Percentiles rank a stretch among this genome's conserved stretches.
phyloP scores from a whole-genome alignment of 805 yeast species.

The Starmera quercuum region DNA sequence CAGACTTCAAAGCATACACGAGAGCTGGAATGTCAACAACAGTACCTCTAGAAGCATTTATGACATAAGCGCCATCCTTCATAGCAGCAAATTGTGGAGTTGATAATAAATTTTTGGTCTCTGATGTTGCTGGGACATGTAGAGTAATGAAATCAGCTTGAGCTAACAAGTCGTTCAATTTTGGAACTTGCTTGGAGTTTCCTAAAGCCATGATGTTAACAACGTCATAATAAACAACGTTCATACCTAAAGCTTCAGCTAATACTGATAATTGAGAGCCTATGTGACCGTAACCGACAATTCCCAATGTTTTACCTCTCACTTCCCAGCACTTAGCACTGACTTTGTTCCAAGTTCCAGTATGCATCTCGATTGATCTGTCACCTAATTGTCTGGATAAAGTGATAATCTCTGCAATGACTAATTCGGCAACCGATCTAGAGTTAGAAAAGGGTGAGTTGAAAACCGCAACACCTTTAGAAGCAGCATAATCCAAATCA shows the following conservation, averaged over 20 bases:
- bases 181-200: constrained; percentile 86
- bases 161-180: constrained; percentile 74
- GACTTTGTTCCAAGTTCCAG: constrained; percentile 98
- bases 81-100: constrained; percentile 89
- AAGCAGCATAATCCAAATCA: constrained; percentile 85
- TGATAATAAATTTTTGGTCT: constrained; percentile 84
- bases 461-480: constrained; percentile 91
- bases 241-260: constrained; percentile 98
- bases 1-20: constrained; percentile 83
- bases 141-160: constrained; percentile 83
- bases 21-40: constrained; percentile 95
- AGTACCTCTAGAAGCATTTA: constrained; percentile 96
- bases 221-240: constrained; percentile 88
- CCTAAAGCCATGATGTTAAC: constrained; percentile 93
- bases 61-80: constrained; percentile 92
- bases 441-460: constrained; percentile 98
- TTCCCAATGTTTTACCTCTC: constrained; percentile 96
- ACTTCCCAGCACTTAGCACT: constrained; percentile 96
- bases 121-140: constrained; percentile 93
- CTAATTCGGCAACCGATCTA: constrained; percentile 96
- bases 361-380: constrained; percentile 90
- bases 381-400: constrained; percentile 96
- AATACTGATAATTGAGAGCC: constrained; percentile 94
- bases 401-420: constrained; percentile 88
- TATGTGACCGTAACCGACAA: constrained; percentile 96